Base-by-base conservation (phyloP, 2,329 filamentous ascomycete species). In the Cladosporium halotolerans region DNA sequence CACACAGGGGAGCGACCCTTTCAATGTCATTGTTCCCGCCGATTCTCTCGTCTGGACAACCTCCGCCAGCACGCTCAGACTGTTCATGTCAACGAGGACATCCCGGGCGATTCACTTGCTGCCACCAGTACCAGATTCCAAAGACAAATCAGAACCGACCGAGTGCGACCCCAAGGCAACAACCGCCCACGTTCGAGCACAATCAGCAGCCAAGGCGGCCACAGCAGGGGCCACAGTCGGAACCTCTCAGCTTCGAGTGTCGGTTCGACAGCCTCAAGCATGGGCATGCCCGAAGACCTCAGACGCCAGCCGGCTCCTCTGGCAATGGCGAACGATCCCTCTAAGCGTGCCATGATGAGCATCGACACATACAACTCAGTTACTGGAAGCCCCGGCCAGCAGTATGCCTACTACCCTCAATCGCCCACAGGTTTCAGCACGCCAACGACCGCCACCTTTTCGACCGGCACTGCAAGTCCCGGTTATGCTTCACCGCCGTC, bases 1-100 rank as follows among this genome's bases (percentile, higher is more conserved):
- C 93, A 99, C 66, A 99, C 93, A 0, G 93, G 93, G 50, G 93
- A 99, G 74, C 84, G 93, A 28, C 93, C 93, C 0, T 99, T 97
- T 64, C 88, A 95, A 70, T 99, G 93, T 62, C 93, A 97, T 70
- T 99, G 93, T 71, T 89, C 86, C 2, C 83, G 93, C 47, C 83
- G 90, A 52, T 99, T 99, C 69, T 97, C 93, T 9, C 83, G 92
- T 45, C 80, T 97, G 43, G 92, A 99, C 70, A 99, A 99, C 66
- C 76, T 99, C 48, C 84, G 93, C 55, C 93, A 99, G 68, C 93
- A 99, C 76, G 93, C 93, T 42, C 91, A 96, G 70, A 97, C 93
- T 0, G 93, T 99, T 1, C 93, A 99, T 68, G 88, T 95, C 54
- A 96, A 97, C 68, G 93, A 97, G 69, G 90, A 96, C 54, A 99